These are phyloP conservation scores for Sporothrix inflata DNA, from an alignment of 2,329 filamentous ascomycete species.

Conservation along the genomic window DNA sequence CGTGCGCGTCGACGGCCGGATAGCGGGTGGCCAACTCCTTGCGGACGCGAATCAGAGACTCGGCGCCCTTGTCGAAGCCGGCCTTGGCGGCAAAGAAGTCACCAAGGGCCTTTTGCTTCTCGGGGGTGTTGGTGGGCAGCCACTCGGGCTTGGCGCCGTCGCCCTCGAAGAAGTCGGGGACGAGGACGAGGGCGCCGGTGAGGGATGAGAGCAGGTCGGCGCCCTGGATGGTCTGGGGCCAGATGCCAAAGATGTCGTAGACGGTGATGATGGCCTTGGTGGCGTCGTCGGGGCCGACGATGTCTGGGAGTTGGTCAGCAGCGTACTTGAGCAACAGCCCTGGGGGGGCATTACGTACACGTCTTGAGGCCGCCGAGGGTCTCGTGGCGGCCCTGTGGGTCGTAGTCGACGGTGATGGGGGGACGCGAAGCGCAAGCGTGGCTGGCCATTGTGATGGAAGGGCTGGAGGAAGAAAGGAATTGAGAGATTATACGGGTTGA, in stretches of 20 bases:
- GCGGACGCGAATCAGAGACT: constrained; percentile 41
- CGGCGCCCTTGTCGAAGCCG: constrained; percentile 37
- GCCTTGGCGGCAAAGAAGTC: constrained; percentile 37
- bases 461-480: not conserved
- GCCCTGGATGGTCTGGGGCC: constrained; percentile 52
- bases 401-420: constrained; percentile 47
- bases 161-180: constrained; percentile 49
- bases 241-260: constrained; percentile 54
- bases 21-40: constrained; percentile 41
- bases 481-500: not conserved
- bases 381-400: constrained; percentile 47
- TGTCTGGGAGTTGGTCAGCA: constrained; percentile 39
- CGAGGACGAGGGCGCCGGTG: constrained; percentile 45
- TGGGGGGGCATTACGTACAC: constrained; percentile 45
- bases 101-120: constrained; percentile 43
- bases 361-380: constrained; percentile 47
- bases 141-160: constrained; percentile 39
- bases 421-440: constrained; percentile 42
- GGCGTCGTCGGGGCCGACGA: constrained; percentile 42
- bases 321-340: no score
- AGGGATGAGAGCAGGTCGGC: constrained; percentile 50
- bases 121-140: constrained; percentile 48
- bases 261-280: constrained; percentile 48
- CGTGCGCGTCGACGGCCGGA: constrained; percentile 45
- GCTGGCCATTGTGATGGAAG: constrained; percentile 33